phyloP scores from a whole-genome alignment of 179 eudicot species.

The Beta macrorhiza region DNA sequence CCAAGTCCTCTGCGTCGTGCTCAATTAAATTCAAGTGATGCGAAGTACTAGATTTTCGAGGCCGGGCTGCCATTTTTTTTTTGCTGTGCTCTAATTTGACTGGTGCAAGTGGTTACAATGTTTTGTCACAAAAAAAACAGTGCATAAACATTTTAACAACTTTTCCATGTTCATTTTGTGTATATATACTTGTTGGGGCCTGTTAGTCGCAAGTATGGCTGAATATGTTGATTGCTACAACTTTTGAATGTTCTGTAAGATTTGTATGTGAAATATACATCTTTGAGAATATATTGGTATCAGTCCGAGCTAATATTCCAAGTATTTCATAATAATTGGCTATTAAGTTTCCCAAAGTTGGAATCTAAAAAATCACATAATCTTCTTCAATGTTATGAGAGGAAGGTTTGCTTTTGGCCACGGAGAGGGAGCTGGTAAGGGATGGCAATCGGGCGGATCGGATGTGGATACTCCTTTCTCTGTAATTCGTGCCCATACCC shows the following conservation, averaged over 20 bases:
- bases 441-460: too few species aligned
- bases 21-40: slow-evolving; percentile 6
- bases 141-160: slow-evolving; percentile 7
- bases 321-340: too few species aligned
- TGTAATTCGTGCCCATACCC: too few species aligned
- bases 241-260: not conserved
- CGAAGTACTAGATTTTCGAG: not conserved
- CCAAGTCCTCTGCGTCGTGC: slow-evolving; percentile 3
- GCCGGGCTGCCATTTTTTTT: not conserved
- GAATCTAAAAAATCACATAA: too few species aligned
- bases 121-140: not conserved
- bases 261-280: too few species aligned
- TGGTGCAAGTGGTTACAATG: not conserved
- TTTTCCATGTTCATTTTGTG: not conserved
- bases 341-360: too few species aligned
- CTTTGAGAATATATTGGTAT: too few species aligned
- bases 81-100: not conserved
- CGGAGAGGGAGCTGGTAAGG: too few species aligned
- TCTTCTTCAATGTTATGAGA: too few species aligned
- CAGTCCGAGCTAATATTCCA: too few species aligned
- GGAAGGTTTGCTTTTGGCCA: too few species aligned
- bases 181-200: not conserved
- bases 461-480: too few species aligned
- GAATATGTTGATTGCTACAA: not conserved
- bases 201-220: not conserved